Conservation (phyloP, 495 filamentous ascomycete species). For the Neurospora pannonica region DNA sequence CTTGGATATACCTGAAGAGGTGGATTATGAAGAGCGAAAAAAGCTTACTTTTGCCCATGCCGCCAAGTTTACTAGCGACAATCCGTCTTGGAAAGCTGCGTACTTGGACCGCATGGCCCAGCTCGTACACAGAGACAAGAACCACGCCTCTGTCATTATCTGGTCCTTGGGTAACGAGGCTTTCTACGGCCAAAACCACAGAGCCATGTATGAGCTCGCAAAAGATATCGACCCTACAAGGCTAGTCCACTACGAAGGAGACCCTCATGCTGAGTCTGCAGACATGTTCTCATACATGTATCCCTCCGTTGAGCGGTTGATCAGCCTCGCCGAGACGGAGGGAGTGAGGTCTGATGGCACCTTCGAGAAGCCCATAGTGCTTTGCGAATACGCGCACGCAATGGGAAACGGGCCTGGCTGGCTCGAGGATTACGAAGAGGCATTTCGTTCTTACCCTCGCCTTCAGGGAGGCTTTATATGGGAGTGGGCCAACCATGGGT, state of each 20-base stretch:
- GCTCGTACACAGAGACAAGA: constrained; percentile 56
- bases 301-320: constrained; percentile 40
- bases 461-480: constrained; percentile 65
- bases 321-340: constrained; percentile 31
- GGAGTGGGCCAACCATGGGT: constrained; percentile 67
- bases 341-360: constrained; percentile 25
- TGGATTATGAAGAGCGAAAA: constrained; percentile 46
- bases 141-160: constrained; percentile 56
- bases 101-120: constrained; percentile 58
- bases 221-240: constrained; percentile 47
- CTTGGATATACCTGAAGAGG: constrained; percentile 34
- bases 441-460: constrained; percentile 45
- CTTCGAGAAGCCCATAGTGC: constrained; percentile 47
- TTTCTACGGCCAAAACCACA: constrained; percentile 55
- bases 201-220: constrained; percentile 53
- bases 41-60: constrained; percentile 40
- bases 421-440: constrained; percentile 54
- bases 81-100: constrained; percentile 51
- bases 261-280: constrained; percentile 44
- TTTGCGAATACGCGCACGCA: constrained; percentile 62
- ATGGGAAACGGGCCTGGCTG: constrained; percentile 67
- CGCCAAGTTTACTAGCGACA: constrained; percentile 51
- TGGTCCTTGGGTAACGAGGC: constrained; percentile 66
- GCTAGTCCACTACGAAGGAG: constrained; percentile 59
- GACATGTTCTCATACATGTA: constrained; percentile 67